A percentile compares a stretch with the other conserved stretches of the same genome.
Evolutionary conservation across 2,329 filamentous ascomycete species (phyloP).

Genomic region (Penicillium corylophilum): DNA sequence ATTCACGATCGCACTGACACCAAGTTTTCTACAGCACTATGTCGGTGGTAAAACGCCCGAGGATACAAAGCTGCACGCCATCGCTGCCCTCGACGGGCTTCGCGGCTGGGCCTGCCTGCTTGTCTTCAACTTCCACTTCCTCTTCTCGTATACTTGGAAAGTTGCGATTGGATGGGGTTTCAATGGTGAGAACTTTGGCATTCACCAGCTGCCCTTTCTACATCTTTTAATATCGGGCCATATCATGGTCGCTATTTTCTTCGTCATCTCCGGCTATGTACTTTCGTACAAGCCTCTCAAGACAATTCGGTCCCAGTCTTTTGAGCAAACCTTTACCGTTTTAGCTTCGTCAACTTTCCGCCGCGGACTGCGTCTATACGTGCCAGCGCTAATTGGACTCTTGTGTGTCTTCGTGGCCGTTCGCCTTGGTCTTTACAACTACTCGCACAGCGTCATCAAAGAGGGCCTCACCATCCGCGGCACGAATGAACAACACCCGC

Average conservation of each 20-base stretch:
- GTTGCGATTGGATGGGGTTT: conserved; percentile 43
- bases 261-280: conserved; percentile 51
- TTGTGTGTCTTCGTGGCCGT: conserved; percentile 43
- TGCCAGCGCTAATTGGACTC: conserved; percentile 43
- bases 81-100: conserved; percentile 44
- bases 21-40: conserved; percentile 38
- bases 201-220: conserved; percentile 44
- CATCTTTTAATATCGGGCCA: conserved; percentile 47
- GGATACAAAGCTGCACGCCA: conserved; percentile 35
- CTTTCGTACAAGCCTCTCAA: conserved; percentile 45
- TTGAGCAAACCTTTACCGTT: conserved; percentile 40
- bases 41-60: conserved; percentile 31
- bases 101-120: conserved; percentile 46
- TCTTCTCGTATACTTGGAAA: conserved; percentile 46
- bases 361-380: conserved; percentile 43
- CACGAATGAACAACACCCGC: conserved; percentile 46
- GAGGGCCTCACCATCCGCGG: conserved; percentile 40
- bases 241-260: conserved; percentile 51
- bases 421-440: conserved; percentile 43
- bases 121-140: conserved; percentile 49
- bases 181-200: conserved; percentile 38
- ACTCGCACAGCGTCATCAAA: conserved; percentile 36
- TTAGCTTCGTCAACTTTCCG: conserved; percentile 47
- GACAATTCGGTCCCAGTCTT: conserved; percentile 38
- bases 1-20: conserved; percentile 33